Base-by-base conservation (phyloP, 2,329 filamentous ascomycete species). In the Cordyceps pruinosa region DNA sequence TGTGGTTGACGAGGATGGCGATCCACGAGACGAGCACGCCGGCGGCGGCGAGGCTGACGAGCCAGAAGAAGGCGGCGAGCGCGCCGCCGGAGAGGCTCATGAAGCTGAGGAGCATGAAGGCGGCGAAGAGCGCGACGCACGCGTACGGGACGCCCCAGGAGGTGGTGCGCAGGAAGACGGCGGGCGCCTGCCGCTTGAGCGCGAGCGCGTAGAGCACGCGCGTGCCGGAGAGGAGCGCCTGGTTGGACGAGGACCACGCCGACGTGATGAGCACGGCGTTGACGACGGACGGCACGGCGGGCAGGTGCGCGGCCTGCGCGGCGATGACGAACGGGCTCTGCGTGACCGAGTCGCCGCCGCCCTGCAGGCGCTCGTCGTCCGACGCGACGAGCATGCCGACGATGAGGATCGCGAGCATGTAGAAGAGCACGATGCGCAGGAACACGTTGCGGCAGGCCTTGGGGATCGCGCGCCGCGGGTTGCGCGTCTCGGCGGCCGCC, bases 231-330 rank as follows among this genome's bases (percentile, higher is more conserved):
- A 77, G 73, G 34, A 91, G 73, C 65, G 80, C 82, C 62, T 86
- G 83, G 63, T 90, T 90, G 0, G 81, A 84, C 0, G 86, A 79
- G 0, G 86, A 89, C 72, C 83, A 86, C 0, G 85, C 87, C 0
- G 85, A 87, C 0, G 85, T 88, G 62, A 91, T 77, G 63, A 92
- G 85, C 26, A 91, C 77, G 35, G 87, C 88, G 68, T 93, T 93
- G 70, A 92, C 85, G 56, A 92, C 81, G 6, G 83, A 84, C 0
- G 87, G 85, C 5, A 91, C 79, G 7, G 79, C 85, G 5, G 75
- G 77, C 58, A 91, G 85, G 0, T 85, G 83, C 2, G 87, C 88
- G 30, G 82, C 79, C 12, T 80, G 77, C 37, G 86, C 84, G 19
- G 87, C 88, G 61, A 91, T 88, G 59, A 92, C 87, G 64, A 86